A percentile compares a stretch with the other conserved stretches of the same genome.
phyloP scores from a whole-genome alignment of 495 filamentous ascomycete genomes.

The Aspergillus olivimuriae region DNA sequence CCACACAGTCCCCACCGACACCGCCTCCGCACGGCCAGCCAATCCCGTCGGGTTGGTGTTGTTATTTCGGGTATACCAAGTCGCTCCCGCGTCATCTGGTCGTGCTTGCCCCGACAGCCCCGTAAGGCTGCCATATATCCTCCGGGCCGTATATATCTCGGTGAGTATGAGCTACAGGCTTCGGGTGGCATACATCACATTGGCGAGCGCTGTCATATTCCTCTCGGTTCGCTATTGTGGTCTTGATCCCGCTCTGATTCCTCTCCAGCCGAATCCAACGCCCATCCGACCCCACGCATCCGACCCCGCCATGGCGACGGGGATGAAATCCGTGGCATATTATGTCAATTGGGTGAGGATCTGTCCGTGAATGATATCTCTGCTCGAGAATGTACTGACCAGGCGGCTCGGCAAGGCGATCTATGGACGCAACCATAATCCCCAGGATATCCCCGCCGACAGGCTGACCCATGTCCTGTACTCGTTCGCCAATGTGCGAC shows the following conservation, averaged over 20 bases:
- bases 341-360: slow-evolving; percentile 53
- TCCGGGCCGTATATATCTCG: too few relatives aligned
- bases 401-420: slow-evolving; percentile 62
- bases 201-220: slow-evolving; percentile 12
- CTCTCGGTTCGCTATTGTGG: slow-evolving; percentile 17
- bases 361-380: too few relatives aligned
- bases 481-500: slow-evolving; percentile 75
- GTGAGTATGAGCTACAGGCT: slow-evolving; percentile 9
- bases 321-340: slow-evolving; percentile 44
- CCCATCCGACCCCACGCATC: slow-evolving; percentile 9
- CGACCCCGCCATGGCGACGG: slow-evolving; percentile 23
- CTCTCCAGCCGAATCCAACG: slow-evolving; percentile 5
- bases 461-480: slow-evolving; percentile 92
- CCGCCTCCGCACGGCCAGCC: slow-evolving; percentile 10
- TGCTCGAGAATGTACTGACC: too few relatives aligned
- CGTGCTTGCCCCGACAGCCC: slow-evolving; percentile 7
- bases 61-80: slow-evolving; percentile 14
- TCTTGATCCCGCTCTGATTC: slow-evolving; percentile 8
- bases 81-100: background rate
- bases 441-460: slow-evolving; percentile 79
- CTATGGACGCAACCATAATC: slow-evolving; percentile 76
- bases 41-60: slow-evolving; percentile 1
- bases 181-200: slow-evolving; percentile 1
- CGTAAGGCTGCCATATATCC: slow-evolving; percentile 11
- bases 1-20: slow-evolving; percentile 1